Evolutionary conservation across 768 basidiomycete genomes (phyloP).

Genomic region (Leccinum obscurum): DNA sequence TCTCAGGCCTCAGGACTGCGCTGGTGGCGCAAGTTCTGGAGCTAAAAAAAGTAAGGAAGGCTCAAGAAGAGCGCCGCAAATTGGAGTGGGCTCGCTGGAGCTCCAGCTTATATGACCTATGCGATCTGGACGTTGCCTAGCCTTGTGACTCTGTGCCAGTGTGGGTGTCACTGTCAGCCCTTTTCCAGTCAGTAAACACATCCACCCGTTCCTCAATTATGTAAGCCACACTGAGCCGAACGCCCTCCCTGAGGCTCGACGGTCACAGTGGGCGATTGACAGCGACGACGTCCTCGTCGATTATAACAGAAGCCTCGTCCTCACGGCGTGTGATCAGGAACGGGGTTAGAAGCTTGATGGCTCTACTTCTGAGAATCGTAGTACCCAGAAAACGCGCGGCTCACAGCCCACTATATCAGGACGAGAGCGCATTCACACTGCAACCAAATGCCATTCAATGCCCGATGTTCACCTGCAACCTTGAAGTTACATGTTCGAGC

Average conservation of each 20-base stretch:
- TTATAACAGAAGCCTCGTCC: too few relatives aligned
- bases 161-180: neutral
- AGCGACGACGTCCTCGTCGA: too few relatives aligned
- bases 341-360: too few relatives aligned
- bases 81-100: neutral
- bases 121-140: neutral
- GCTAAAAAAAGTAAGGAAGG: neutral
- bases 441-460: neutral
- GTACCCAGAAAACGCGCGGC: too few relatives aligned
- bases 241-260: neutral
- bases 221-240: constrained; percentile 2
- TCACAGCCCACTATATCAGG: neutral
- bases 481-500: neutral
- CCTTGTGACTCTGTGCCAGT: constrained; percentile 4
- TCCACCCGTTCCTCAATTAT: constrained; percentile 13
- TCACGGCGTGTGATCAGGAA: too few relatives aligned
- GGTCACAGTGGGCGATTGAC: too few relatives aligned
- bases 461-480: too few relatives aligned
- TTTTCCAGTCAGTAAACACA: neutral
- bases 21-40: constrained; percentile 6
- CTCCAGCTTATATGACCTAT: constrained; percentile 5
- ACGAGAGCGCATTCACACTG: neutral
- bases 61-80: neutral
- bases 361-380: neutral
- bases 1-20: neutral